Conservation (phyloP, 345 rosid genomes). For the Draba incana region DNA sequence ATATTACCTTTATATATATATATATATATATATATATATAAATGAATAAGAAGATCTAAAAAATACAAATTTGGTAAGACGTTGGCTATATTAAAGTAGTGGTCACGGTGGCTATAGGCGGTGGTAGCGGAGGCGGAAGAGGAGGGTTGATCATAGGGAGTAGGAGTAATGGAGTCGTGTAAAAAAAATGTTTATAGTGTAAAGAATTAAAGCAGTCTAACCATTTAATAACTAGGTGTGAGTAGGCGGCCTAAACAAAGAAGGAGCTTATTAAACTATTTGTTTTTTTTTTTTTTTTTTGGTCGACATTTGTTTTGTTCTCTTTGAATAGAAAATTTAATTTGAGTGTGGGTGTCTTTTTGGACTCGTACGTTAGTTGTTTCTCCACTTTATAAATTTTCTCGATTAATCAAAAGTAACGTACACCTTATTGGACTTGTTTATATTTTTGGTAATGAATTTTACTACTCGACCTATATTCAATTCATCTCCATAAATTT, state of each 20-base stretch:
- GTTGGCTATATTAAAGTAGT: conserved; percentile 17
- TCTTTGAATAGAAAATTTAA: not conserved
- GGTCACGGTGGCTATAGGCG: conserved; percentile 30
- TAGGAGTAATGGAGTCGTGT: conserved; percentile 9
- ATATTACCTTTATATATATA: not conserved
- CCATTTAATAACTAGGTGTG: conserved; percentile 17
- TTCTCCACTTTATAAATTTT: conserved; percentile 6
- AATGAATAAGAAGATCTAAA: not conserved
- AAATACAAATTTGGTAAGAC: not conserved
- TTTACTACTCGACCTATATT: not conserved
- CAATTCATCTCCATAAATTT: not conserved
- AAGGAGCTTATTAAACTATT: conserved; percentile 9
- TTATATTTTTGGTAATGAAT: conserved; percentile 1
- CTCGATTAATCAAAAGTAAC: not conserved
- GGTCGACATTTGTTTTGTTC: no score
- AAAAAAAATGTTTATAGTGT: not conserved
- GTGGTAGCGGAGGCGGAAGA: conserved; percentile 25
- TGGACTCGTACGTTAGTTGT: conserved; percentile 28
- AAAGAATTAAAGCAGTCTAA: conserved; percentile 14
- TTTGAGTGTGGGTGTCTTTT: conserved; percentile 20
- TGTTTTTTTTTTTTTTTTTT: no score
- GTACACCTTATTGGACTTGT: not conserved
- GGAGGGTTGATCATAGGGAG: conserved; percentile 12
- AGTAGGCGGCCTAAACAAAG: conserved; percentile 14
- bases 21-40: conserved; percentile 4